Conservation (phyloP, 1,284 basidiomycete species). For the Afroboletus lepidellus region DNA sequence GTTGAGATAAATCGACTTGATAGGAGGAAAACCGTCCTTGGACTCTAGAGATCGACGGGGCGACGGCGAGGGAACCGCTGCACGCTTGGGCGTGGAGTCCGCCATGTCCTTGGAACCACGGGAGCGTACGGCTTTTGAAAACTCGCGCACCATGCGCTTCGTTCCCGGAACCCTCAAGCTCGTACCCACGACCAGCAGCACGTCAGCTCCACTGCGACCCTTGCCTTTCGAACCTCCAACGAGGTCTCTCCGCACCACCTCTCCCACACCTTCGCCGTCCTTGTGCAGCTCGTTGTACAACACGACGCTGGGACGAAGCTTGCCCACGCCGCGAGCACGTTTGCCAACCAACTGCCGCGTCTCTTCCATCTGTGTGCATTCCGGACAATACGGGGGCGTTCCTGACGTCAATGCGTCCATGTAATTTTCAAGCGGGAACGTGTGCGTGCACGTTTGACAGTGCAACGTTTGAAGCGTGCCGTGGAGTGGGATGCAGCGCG, state of each 20-base stretch:
- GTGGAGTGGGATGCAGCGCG: slow-evolving; percentile 88
- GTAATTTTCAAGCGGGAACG: slow-evolving; percentile 62
- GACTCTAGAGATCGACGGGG: slow-evolving; percentile 38
- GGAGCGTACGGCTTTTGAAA: slow-evolving; percentile 75
- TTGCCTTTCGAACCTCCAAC: slow-evolving; percentile 65
- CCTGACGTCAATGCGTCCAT: slow-evolving; percentile 57
- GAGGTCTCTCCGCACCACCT: slow-evolving; percentile 74
- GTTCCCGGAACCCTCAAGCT: slow-evolving; percentile 89
- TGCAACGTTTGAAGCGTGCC: slow-evolving; percentile 81
- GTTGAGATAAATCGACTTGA: slow-evolving; percentile 84
- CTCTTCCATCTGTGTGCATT: slow-evolving; percentile 69
- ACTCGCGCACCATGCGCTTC: slow-evolving; percentile 89
- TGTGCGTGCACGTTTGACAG: slow-evolving; percentile 79
- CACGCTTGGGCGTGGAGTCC: slow-evolving; percentile 21
- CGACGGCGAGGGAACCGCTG: slow-evolving; percentile 43
- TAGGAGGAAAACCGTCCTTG: slow-evolving; percentile 47
- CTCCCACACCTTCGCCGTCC: slow-evolving; percentile 84
- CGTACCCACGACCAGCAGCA: slow-evolving; percentile 89
- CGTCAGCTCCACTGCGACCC: slow-evolving; percentile 71
- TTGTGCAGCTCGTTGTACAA: slow-evolving; percentile 90
- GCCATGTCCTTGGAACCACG: slow-evolving; percentile 36
- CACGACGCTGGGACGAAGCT: slow-evolving; percentile 84
- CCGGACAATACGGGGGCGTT: slow-evolving; percentile 74
- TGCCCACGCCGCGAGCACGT: slow-evolving; percentile 78
- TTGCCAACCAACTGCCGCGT: slow-evolving; percentile 76